Evolutionary conservation across 176 grass and related monocot genomes (phyloP), one percentile per base, ranked within the genome.

Genomic region (Poa annua): DNA sequence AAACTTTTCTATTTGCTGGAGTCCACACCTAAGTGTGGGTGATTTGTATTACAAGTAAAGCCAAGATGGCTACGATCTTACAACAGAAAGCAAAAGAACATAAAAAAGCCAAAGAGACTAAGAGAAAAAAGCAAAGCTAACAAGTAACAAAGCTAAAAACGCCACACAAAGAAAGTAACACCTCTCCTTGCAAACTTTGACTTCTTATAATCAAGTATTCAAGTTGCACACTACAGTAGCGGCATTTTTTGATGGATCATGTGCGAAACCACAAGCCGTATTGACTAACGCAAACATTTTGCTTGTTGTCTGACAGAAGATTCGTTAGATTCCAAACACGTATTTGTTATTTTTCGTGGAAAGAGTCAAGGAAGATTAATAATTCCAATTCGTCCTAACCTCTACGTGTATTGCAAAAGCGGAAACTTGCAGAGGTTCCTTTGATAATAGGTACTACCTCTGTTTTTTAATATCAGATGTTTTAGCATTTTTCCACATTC

Each of bases 201-300:
- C 66, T 79, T 86, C 49, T 66, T 4, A 0, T 24, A 74, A 73
- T 47, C 75, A 81, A 86, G 67, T 24, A 74, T 66, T 47, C 75
- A 81, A 86, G 67, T 80, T 74, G 84, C 39, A 45, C 50, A 36
- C 5, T 65, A n/a, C 32, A 47, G 8, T 77, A 55, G 6, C 11
- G 0, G 73, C 44, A 77, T 6, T 74, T 49, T 76, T n/a, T 39
- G 64, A 78, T 20, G 19, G 35, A 56, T 78, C 36, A 49, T 83
- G 11, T 79, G 66, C 59, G 42, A 80, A 74, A 72, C 36, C 62
- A 65, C 68, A 74, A 17, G 74, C 50, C 16, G 66, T 54, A 77
- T 82, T 82, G 36, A 51, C 48, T 41, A 57, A 54, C 57, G 47
- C 42, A 44, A 67, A 66, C 29, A 61, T 59, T 75, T 34, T 83